These are phyloP conservation scores for Glaciozyma antarctica DNA, from an alignment of 768 basidiomycete species.

Conservation along the genomic window DNA sequence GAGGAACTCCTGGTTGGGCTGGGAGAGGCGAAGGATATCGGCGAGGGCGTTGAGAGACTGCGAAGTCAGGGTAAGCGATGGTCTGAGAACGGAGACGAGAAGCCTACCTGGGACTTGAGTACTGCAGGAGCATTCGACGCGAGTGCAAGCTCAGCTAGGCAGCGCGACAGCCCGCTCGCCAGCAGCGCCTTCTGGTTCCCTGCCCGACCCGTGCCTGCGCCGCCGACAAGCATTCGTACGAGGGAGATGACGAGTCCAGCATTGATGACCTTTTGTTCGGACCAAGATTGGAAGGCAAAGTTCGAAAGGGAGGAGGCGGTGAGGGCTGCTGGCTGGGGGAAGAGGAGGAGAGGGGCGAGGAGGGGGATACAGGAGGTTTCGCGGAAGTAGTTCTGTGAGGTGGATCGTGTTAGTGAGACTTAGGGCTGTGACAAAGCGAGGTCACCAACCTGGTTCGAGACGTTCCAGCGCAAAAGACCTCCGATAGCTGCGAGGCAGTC, in stretches of 20 bases:
- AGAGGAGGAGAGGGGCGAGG: constrained; percentile 51
- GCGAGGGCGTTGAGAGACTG: constrained; percentile 54
- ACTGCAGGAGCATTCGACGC: constrained; percentile 86
- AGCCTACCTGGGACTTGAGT: constrained; percentile 69
- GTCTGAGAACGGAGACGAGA: neutral
- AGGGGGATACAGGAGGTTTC: constrained; percentile 63
- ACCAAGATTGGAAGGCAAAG: constrained; percentile 95
- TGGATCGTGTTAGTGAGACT: neutral
- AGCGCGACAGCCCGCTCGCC: constrained; percentile 48
- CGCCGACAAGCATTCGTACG: constrained; percentile 67
- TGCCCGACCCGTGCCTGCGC: constrained; percentile 38
- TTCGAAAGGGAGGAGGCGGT: constrained; percentile 62
- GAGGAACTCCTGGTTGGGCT: constrained; percentile 58
- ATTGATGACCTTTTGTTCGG: constrained; percentile 76
- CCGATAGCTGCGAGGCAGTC: constrained; percentile 80
- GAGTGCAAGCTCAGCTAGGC: constrained; percentile 75
- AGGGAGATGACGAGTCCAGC: constrained; percentile 68
- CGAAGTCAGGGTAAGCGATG: neutral
- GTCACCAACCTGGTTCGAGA: constrained; percentile 72
- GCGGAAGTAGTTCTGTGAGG: constrained; percentile 79
- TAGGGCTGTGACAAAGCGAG: neutral
- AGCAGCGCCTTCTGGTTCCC: constrained; percentile 39
- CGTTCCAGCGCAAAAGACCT: constrained; percentile 79
- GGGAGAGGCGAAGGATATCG: constrained; percentile 55
- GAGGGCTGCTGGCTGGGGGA: constrained; percentile 54